Base-by-base conservation (phyloP, 495 filamentous ascomycete genomes). In the Monascus purpureus region DNA sequence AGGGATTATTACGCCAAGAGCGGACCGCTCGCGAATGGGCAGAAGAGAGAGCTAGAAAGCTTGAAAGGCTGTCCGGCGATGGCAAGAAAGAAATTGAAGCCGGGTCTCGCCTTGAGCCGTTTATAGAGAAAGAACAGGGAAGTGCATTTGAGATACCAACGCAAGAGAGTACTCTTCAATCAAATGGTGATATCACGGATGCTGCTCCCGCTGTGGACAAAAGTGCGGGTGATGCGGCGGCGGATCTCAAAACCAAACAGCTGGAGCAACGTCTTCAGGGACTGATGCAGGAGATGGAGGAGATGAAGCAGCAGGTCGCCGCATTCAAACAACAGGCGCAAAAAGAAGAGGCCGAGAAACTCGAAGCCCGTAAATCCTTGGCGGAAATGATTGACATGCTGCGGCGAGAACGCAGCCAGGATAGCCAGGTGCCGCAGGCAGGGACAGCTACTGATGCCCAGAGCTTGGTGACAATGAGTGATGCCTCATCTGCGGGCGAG, bases 351-450 rank as follows among this genome's bases (percentile, higher is more conserved):
- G 61, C 66, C 13, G 84, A 93, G 39, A 67, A 70, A 16, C 65
- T 69, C 35, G 59, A 66, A 23, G 67, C 73, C 29, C 73, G 76
- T 31, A 76, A 77, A 47, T 81, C 77, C 1, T 57, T 97, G 14
- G 76, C 78, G 0, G 84, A 94, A 48, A 88, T 95, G 85, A 77
- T 95, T 11, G 72, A 82, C 43, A 78, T 77, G 17, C 74, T 93
- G 27, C 72, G 82, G 28, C 63, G 63, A 40, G 77, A 76, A 35
- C 76, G 84, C 20, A 69, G 39, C 1, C 41, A 51, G 31, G 39
- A 47, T 24, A 42, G 25, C 26, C 29, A 30, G 5, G 22, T 35
- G 9, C 17, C 20, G 15, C 16, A 17, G 13, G 8, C 30, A 15
- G 31, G 31, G 6, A 14, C 25, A 3, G 32, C 37, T 29, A 13